These are phyloP conservation scores for Ampelocalamus luodianensis DNA, from an alignment of 176 grass and related monocot species.

Conservation along the genomic window DNA sequence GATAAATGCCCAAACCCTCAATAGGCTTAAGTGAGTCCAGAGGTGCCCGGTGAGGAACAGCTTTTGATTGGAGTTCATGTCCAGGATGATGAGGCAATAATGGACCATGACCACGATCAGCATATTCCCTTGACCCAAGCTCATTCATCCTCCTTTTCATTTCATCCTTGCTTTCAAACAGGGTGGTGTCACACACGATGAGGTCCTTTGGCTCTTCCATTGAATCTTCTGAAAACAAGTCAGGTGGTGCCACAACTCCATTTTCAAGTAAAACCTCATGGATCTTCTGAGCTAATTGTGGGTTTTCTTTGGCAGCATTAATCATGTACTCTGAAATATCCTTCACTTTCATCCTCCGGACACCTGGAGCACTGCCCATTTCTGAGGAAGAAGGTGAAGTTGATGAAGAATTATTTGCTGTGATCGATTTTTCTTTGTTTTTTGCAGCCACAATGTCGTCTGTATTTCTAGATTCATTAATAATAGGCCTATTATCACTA, in stretches of 20 bases:
- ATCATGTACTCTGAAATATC: slow-evolving; percentile 99
- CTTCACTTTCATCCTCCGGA: slow-evolving; percentile 91
- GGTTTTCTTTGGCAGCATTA: slow-evolving; percentile 98
- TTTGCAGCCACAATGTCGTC: slow-evolving; percentile 34
- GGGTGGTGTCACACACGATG: slow-evolving; percentile 58
- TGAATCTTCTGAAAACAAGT: slow-evolving; percentile 91
- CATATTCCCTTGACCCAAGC: slow-evolving; percentile 56
- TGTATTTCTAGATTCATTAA: slow-evolving; percentile 31
- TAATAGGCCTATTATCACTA: slow-evolving; percentile 44
- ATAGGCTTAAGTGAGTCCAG: slow-evolving; percentile 60
- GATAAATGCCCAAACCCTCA: slow-evolving; percentile 57
- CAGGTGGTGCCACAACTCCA: slow-evolving; percentile 88
- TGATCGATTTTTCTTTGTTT: slow-evolving; percentile 49
- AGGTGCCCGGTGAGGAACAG: slow-evolving; percentile 33
- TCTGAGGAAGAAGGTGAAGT: slow-evolving; percentile 57
- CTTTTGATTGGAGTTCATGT: slow-evolving; percentile 56
- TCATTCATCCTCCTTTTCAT: slow-evolving; percentile 65
- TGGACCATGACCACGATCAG: slow-evolving; percentile 59
- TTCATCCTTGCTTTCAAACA: slow-evolving; percentile 68
- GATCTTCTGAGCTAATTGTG: slow-evolving; percentile 86
- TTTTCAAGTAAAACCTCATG: slow-evolving; percentile 96
- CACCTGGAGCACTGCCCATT: slow-evolving; percentile 50
- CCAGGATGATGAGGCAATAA: slow-evolving; percentile 55
- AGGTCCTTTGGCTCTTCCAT: slow-evolving; percentile 70
- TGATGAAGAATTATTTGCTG: slow-evolving; percentile 43